Base-by-base conservation (phyloP, 2,329 filamentous ascomycete genomes). In the Pseudogymnoascus sp. region DNA sequence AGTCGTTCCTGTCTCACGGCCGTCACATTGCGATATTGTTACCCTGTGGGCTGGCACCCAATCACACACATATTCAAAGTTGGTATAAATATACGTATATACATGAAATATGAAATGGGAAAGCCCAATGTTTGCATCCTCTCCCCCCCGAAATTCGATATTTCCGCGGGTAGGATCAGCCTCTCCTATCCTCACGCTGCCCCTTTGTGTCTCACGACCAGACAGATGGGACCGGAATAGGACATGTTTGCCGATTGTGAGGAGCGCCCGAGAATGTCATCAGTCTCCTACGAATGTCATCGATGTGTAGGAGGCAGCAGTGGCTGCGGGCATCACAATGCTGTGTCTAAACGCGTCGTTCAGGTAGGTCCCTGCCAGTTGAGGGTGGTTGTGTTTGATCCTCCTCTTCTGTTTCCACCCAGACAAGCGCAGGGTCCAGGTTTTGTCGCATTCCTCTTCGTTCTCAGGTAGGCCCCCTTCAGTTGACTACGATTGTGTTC, bases 11-110 rank as follows among this genome's bases (percentile, higher is more conserved):
- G 49, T 55, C 49, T 18, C 49, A 9, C 25, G 28, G 8, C 49
- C 25, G n/a, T 9, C 25, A 33, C 49, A 31, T 18, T 55, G 7
- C 18, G 14, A n/a, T 23, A 4, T 55, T 18, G 9, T 33, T 33
- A 16, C 25, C 49, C 49, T 55, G 49, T 18, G n/a, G 49, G n/a
- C 16, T 33, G 49, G 49, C 49, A 55, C 49, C 49, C 49, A 55
- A 55, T 55, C 28, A 55, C 33, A 18, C 49, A 55, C 2, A 23
- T 33, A 31, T 4, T 18, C 49, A 9, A 33, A 31, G 4, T 28
- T 28, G 23, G 49, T 18, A 55, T 55, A 55, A 55, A 33, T 55
- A 55, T 55, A 55, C 28, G 18, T 55, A 33, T 55, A 55, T 33
- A 55, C 49, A 55, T 18, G 25, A 18, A 33, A 55, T 55, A 33